Evolutionary conservation across 352 stramenopile species (phyloP), one percentile per base, ranked within the genome.

Genomic region (Phytophthora sp.): DNA sequence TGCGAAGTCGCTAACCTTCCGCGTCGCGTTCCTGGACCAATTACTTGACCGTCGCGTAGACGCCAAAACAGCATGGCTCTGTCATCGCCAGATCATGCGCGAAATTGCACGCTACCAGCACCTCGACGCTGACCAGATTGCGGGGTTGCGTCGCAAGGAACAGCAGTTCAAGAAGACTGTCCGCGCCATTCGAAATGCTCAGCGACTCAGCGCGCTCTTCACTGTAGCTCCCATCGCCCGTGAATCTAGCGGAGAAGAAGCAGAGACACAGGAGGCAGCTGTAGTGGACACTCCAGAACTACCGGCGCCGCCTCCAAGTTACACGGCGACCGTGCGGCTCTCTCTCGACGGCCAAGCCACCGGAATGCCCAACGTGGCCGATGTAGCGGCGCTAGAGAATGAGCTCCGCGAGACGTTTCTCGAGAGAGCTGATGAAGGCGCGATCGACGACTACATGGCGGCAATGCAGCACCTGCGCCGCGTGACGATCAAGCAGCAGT

Each of bases 21-120:
- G 82, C 41, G 75, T 89, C 4, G 64, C 71, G 8, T 91, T 93
- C 54, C 69, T 93, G 39, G 76, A 77, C 18, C 81, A 92, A 45
- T 70, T 93, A 34, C 60, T 91, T 7, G 55, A 54, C 27, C 82
- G 84, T 13, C 74, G 79, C 23, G 82, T 91, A 18, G 84, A 93
- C 56, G 72, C 82, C 10, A 90, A 91, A 70, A 93, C 82, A 2
- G 84, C 84, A 54, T 93, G 84, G 84, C 71, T 91, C 45, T 90
- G 82, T 52, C 80, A 92, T 68, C 78, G 75, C 0, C 82, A 90
- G 72, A 91, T 91, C 63, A 85, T 91, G 76, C 82, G 82, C 38
- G 82, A 92, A 31, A 84, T 91, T 41, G 73, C 77, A n/a, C 69
- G 77, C 23, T 91, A 84, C 45, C 79, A 89, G 31, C 64, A 93